Conservation (phyloP, 306 rosid genomes). For the Ziziphus jujuba region DNA sequence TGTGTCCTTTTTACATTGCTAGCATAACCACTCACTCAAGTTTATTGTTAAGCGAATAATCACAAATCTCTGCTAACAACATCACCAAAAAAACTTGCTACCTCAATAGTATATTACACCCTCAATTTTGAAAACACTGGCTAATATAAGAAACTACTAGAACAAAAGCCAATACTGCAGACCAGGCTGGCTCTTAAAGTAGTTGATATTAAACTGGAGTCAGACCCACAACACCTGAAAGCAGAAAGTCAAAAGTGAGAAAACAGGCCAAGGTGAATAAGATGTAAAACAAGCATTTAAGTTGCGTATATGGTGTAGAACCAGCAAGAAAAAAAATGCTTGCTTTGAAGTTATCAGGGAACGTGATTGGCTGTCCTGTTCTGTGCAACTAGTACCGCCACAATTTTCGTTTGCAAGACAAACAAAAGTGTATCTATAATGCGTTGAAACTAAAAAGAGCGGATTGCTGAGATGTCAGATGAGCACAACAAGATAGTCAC, state of each 20-base stretch:
- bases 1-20: not conserved
- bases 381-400: no score
- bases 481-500: no score
- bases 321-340: no score
- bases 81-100: not conserved
- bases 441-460: no score
- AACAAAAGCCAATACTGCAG: constrained; percentile 21
- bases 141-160: constrained; percentile 18
- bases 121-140: constrained; percentile 15
- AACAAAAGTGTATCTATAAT: no score
- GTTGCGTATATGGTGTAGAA: no score
- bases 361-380: not conserved
- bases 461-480: no score
- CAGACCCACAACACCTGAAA: constrained; percentile 72
- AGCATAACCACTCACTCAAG: constrained; percentile 1
- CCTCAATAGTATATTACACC: constrained; percentile 22
- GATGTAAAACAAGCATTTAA: not conserved
- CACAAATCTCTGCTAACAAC: not conserved
- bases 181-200: constrained; percentile 19
- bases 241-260: constrained; percentile 4
- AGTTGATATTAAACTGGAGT: constrained; percentile 49
- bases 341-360: no score
- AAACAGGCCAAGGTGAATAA: not conserved
- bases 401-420: no score
- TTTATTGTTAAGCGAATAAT: constrained; percentile 16